A percentile compares a stretch with the other conserved stretches of the same genome.
Evolutionary conservation across 116 monocot genomes (phyloP).

Genomic region (Posidonia oceanica): DNA sequence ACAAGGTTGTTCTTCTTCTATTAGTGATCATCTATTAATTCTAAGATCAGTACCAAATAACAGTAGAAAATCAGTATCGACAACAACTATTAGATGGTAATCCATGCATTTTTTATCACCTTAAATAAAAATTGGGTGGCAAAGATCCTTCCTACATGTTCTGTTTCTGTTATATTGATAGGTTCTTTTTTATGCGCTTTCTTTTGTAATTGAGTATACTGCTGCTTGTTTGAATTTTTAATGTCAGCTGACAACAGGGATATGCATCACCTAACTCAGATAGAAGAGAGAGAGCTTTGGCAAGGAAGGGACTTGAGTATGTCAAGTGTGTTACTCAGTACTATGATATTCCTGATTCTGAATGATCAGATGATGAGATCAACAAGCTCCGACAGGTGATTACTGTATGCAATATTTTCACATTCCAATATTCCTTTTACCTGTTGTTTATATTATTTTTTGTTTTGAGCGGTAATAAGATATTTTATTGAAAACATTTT

Average conservation of each 20-base stretch:
- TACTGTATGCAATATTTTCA: background rate
- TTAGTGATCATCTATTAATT: too few species aligned
- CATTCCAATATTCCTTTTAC: slow-evolving; percentile 1
- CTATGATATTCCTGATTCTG: slow-evolving; percentile 88
- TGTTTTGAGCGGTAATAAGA: too few species aligned
- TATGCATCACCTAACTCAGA: slow-evolving; percentile 99
- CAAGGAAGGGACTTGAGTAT: slow-evolving; percentile 85
- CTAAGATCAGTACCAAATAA: too few species aligned
- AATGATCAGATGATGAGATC: slow-evolving; percentile 95
- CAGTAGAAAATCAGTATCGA: too few species aligned
- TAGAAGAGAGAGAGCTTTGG: slow-evolving; percentile 80
- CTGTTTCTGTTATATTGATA: background rate
- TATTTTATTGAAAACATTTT: too few species aligned
- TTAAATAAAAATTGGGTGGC: background rate
- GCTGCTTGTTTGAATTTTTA: slow-evolving; percentile 48
- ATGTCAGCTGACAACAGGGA: slow-evolving; percentile 97
- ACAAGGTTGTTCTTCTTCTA: too few species aligned
- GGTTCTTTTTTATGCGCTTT: background rate
- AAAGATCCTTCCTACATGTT: background rate
- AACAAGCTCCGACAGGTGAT: slow-evolving; percentile 98
- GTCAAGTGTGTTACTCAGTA: slow-evolving; percentile 93
- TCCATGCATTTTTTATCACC: background rate
- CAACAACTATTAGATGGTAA: too few species aligned
- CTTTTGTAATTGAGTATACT: slow-evolving; percentile 6
- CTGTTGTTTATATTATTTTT: background rate